Conservation (phyloP, 2,329 filamentous ascomycete species). For the Thelonectria olida region DNA sequence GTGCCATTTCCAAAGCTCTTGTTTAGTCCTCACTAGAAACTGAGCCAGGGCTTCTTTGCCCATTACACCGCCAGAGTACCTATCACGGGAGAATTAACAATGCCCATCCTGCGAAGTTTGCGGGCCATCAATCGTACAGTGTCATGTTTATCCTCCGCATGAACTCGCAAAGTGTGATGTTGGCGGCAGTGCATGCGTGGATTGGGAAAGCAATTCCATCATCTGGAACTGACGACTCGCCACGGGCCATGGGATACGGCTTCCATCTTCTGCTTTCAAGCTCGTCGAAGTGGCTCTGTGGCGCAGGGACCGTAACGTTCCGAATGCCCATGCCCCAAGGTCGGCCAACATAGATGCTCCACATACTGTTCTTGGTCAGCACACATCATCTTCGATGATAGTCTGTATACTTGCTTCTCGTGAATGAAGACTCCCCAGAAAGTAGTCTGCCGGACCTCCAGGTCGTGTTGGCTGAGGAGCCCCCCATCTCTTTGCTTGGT, state of each 20-base stretch:
- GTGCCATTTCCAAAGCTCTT: constrained; percentile 9
- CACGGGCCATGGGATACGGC: background rate
- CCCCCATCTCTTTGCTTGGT: constrained; percentile 8
- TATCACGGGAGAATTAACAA: background rate
- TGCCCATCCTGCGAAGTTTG: background rate
- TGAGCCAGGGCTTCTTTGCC: background rate
- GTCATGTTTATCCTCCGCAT: constrained; percentile 29
- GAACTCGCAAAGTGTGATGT: constrained; percentile 22
- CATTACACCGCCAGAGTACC: constrained; percentile 7
- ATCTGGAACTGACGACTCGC: background rate
- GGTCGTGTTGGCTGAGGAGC: constrained; percentile 14
- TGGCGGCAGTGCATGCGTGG: constrained; percentile 10
- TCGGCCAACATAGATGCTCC: constrained; percentile 28
- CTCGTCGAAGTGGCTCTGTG: background rate
- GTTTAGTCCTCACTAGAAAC: constrained; percentile 6
- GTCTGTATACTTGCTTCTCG: constrained; percentile 4
- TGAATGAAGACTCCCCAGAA: constrained; percentile 32
- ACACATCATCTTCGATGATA: too few relatives aligned
- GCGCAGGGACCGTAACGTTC: constrained; percentile 27
- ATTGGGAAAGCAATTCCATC: background rate
- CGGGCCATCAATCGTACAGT: too few relatives aligned
- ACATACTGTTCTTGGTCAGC: too few relatives aligned
- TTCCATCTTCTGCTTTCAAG: constrained; percentile 4
- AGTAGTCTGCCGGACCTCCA: constrained; percentile 20
- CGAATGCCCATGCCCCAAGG: constrained; percentile 30